phyloP scores from a whole-genome alignment of 768 basidiomycete genomes.

The Tricholoma sp. region DNA sequence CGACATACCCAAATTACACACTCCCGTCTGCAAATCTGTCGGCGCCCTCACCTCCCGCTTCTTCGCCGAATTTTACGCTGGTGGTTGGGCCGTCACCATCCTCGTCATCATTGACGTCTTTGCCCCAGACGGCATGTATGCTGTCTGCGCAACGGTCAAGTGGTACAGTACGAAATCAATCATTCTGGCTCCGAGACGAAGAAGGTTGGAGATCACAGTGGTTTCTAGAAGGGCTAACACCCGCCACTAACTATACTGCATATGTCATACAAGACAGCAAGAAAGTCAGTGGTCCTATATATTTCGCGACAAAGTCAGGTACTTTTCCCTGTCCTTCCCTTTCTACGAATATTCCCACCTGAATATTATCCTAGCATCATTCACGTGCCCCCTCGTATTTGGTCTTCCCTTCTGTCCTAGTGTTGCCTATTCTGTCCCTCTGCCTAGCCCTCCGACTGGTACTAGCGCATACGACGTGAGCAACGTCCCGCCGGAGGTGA shows the following conservation, averaged over 20 bases:
- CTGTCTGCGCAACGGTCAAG: constrained; percentile 35
- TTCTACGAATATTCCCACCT: not conserved
- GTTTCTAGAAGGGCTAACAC: constrained; percentile 51
- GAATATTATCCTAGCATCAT: constrained; percentile 39
- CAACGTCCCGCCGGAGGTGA: constrained; percentile 46
- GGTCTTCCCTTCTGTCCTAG: constrained; percentile 72
- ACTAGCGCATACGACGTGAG: constrained; percentile 41
- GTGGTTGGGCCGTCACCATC: constrained; percentile 48
- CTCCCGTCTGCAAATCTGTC: constrained; percentile 55
- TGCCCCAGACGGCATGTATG: constrained; percentile 57
- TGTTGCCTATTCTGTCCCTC: constrained; percentile 63
- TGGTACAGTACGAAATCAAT: constrained; percentile 37
- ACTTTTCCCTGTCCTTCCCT: constrained; percentile 16
- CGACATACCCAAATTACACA: constrained; percentile 72
- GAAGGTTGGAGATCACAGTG: constrained; percentile 69
- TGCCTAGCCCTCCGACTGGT: constrained; percentile 44
- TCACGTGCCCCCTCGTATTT: constrained; percentile 65
- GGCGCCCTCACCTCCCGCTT: constrained; percentile 34
- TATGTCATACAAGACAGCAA: constrained; percentile 54
- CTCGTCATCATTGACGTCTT: constrained; percentile 27
- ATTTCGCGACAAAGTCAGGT: constrained; percentile 74
- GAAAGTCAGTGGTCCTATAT: constrained; percentile 62
- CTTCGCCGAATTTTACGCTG: constrained; percentile 47
- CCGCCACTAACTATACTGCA: constrained; percentile 74
- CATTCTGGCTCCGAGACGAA: constrained; percentile 51